Evolutionary conservation across 1,284 basidiomycete species (phyloP), one percentile per base, ranked within the genome.

Genomic region (Ceratobasidium sp.): DNA sequence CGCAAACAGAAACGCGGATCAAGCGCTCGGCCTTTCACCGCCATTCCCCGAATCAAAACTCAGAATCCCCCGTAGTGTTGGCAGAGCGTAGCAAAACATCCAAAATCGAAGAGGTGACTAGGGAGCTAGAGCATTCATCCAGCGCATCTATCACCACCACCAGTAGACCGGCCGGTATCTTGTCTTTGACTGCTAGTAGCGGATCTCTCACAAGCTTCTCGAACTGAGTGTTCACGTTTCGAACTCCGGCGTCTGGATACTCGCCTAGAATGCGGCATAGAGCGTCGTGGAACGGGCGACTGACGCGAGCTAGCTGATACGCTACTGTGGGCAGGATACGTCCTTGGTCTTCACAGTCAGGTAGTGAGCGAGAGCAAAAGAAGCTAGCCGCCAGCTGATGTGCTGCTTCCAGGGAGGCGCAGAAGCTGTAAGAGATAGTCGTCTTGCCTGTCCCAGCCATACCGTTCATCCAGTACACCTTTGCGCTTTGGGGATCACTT

Each of bases 281-380:
- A 6, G 44, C 44, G 44, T 46, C 44, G 7, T 46, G 44, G 44
- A 46, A 46, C 7, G 44, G 44, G 6, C 51, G 64, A 10, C 13
- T 40, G 55, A 76, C 63, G 5, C 51, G 44, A 18, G 70, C 70
- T 3, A 80, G 72, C 67, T 78, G 77, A 40, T 77, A 72, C 3
- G 79, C 79, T 9, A 80, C 58, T 13, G 77, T 75, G 4, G 79
- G 77, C 6, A 78, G 26, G n/a, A 80, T 73, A 13, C 39, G 42
- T 1, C 23, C 26, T 9, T 67, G 58, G 20, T 80, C 63, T 12
- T 55, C 42, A 15, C 70, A 49, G 10, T 49, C 61, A 20, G 70
- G 56, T 20, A 46, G 46, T 28, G 63, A 80, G 0, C 84, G 80
- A 10, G 84, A 83, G 66, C 83, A 85, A 79, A 85, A 86, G 26